phyloP scores from a whole-genome alignment of 2,329 filamentous ascomycete genomes.

The Bipolaris sorokiniana region DNA sequence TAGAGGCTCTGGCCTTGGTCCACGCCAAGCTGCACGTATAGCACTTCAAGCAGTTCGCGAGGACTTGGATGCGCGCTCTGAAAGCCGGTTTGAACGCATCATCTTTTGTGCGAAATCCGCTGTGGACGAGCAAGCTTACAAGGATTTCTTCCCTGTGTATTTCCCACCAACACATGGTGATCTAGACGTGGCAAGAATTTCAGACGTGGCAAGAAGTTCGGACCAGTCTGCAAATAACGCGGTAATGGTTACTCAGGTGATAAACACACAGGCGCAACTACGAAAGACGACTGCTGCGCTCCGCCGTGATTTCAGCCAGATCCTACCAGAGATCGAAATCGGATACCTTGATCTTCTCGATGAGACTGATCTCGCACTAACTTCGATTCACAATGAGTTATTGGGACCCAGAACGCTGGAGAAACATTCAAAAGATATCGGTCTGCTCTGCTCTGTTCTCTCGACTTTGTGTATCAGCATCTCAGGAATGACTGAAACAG shows the following conservation, averaged over 20 bases:
- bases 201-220: conserved; percentile 22
- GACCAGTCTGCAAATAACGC: conserved; percentile 16
- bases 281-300: conserved; percentile 24
- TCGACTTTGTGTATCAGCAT: conserved; percentile 30
- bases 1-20: conserved; percentile 42
- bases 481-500: conserved; percentile 28
- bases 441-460: conserved; percentile 35
- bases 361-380: conserved; percentile 22
- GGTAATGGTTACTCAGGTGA: conserved; percentile 21
- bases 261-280: conserved; percentile 28
- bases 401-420: too few species aligned
- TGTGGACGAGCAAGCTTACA: conserved; percentile 38
- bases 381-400: conserved; percentile 17
- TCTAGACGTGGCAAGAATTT: conserved; percentile 26
- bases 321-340: conserved; percentile 24
- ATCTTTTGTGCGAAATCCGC: conserved; percentile 39
- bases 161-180: conserved; percentile 44
- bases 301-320: conserved; percentile 17
- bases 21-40: conserved; percentile 39
- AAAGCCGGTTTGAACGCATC: conserved; percentile 34
- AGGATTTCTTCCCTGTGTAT: conserved; percentile 38
- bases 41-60: conserved; percentile 43
- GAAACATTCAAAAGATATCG: conserved; percentile 17
- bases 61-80: conserved; percentile 35
- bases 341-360: conserved; percentile 20